Conservation (phyloP, 139 green algal species). For the Picochlorum sp. region DNA sequence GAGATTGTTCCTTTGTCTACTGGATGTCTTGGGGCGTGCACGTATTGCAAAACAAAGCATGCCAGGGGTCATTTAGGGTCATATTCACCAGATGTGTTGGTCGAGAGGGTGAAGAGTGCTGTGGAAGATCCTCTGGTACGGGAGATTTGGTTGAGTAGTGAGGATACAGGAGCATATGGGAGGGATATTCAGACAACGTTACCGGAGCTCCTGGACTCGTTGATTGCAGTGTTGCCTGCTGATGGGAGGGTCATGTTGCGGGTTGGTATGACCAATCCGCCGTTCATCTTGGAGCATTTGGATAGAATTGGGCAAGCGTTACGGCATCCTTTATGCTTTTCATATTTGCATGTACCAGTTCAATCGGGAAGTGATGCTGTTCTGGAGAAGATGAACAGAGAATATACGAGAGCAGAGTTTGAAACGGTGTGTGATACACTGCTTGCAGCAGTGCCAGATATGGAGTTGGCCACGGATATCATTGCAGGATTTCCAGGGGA, state of each 20-base stretch:
- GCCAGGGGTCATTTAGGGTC: slow-evolving; percentile 72
- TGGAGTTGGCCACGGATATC: slow-evolving; percentile 92
- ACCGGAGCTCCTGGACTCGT: slow-evolving; percentile 46
- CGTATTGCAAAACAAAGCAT: slow-evolving; percentile 98
- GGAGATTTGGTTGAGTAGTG: slow-evolving; percentile 86
- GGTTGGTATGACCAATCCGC: slow-evolving; percentile 92
- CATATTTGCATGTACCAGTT: slow-evolving; percentile 87
- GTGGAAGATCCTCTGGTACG: slow-evolving; percentile 60
- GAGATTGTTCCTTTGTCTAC: slow-evolving; percentile 90
- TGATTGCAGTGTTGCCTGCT: slow-evolving; percentile 60
- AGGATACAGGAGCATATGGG: slow-evolving; percentile 87
- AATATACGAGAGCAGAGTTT: slow-evolving; percentile 82
- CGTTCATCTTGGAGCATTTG: slow-evolving; percentile 86
- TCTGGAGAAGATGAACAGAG: slow-evolving; percentile 78
- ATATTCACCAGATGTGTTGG: slow-evolving; percentile 56
- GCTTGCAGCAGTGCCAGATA: slow-evolving; percentile 43
- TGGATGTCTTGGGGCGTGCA: slow-evolving; percentile 76
- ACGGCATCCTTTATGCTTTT: slow-evolving; percentile 65
- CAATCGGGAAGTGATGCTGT: slow-evolving; percentile 75
- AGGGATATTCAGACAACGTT: slow-evolving; percentile 74
- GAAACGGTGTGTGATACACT: slow-evolving; percentile 65
- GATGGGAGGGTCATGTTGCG: slow-evolving; percentile 69
- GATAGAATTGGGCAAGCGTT: slow-evolving; percentile 42
- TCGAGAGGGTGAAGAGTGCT: slow-evolving; percentile 37
- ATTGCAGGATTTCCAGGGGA: slow-evolving; percentile 73